phyloP scores from a whole-genome alignment of 2,329 filamentous ascomycete species.

The Stylonectria norvegica region DNA sequence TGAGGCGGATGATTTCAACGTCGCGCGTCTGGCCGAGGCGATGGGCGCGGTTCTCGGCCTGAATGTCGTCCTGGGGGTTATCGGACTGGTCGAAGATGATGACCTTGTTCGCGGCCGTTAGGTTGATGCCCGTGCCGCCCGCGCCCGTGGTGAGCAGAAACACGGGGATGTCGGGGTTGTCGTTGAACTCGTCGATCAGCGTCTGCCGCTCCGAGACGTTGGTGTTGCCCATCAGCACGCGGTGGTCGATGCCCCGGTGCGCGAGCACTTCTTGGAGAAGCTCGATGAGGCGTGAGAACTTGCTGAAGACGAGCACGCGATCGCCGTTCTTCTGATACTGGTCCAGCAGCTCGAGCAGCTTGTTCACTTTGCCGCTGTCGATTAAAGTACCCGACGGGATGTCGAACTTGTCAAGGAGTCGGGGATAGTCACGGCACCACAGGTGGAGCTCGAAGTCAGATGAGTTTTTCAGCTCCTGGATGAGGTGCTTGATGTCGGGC shows the following conservation, averaged over 20 bases:
- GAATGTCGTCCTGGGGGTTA: conserved; percentile 97
- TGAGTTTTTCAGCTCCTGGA: conserved; percentile 53
- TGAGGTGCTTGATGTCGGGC: conserved; percentile 49
- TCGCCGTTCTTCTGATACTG: conserved; percentile 77
- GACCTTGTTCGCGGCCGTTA: conserved; percentile 94
- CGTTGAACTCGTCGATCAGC: conserved; percentile 82
- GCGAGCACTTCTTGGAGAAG: conserved; percentile 82
- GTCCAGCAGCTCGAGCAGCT: conserved; percentile 70
- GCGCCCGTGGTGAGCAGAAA: conserved; percentile 93
- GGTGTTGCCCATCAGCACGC: conserved; percentile 82
- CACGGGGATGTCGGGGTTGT: conserved; percentile 72
- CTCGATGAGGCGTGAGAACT: conserved; percentile 88
- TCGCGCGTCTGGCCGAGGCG: conserved; percentile 86
- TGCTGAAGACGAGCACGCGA: conserved; percentile 84
- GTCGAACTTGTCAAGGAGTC: conserved; percentile 52
- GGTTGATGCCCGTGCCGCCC: conserved; percentile 94
- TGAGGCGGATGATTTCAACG: conserved; percentile 84
- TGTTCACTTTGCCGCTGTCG: conserved; percentile 77
- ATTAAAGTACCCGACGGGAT: conserved; percentile 52
- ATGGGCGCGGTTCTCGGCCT: conserved; percentile 95
- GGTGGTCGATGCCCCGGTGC: conserved; percentile 68
- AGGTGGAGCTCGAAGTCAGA: conserved; percentile 65
- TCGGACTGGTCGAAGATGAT: conserved; percentile 97
- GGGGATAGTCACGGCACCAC: conserved; percentile 58
- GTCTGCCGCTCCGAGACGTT: conserved; percentile 79